These are phyloP conservation scores for Eucalyptus coolabah DNA, from an alignment of 345 rosid genomes.

Conservation along the genomic window DNA sequence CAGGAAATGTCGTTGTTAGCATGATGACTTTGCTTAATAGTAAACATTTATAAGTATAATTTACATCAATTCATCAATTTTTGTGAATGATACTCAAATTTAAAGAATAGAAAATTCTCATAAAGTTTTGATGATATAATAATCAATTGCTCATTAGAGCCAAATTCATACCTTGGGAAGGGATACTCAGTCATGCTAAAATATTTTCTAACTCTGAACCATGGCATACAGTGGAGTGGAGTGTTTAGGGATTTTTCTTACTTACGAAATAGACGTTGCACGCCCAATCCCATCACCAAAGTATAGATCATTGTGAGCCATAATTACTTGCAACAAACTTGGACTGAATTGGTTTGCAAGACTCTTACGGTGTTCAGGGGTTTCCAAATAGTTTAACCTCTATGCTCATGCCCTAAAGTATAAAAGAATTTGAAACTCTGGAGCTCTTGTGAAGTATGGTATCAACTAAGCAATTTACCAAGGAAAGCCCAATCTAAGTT, in stretches of 20 bases:
- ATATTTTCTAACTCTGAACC: background rate
- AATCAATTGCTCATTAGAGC: background rate
- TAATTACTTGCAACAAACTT: background rate
- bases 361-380: background rate
- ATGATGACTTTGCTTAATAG: background rate
- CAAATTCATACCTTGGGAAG: background rate
- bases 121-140: background rate
- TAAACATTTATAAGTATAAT: background rate
- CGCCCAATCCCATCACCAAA: background rate
- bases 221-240: background rate
- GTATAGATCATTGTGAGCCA: background rate
- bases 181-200: background rate
- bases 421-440: background rate
- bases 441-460: background rate
- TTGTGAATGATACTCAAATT: background rate
- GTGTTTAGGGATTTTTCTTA: background rate
- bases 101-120: background rate
- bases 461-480: background rate
- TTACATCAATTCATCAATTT: background rate
- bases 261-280: background rate
- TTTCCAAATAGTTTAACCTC: background rate
- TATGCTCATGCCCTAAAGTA: background rate
- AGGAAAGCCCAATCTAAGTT: background rate
- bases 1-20: background rate
- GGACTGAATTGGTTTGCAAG: background rate